Evolutionary conservation across 192 early-diverging fungal species (phyloP), one percentile per base, ranked within the genome.

Genomic region (Coemansia sp.): DNA sequence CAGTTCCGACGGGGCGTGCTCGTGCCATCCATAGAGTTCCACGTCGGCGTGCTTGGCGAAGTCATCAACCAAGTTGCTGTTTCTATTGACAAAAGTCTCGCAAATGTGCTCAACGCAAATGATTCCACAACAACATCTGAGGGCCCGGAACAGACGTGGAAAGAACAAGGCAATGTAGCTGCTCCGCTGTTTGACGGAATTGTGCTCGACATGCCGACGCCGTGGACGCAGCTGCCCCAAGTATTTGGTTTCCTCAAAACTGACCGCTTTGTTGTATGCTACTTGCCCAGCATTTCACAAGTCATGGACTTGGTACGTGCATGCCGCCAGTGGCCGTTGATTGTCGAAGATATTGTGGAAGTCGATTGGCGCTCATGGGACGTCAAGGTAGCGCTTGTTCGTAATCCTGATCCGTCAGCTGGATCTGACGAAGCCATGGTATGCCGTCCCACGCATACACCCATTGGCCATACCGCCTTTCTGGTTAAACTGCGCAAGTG

Each of bases 1-100:
- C 61, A 67, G 17, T 89, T 87, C 58, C 69, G 65, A 32, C 75
- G 84, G 21, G 88, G 85, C 22, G 54, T 58, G 21, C 79, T 88
- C 17, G 56, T 73, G 17, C 60, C 72, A 0, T 60, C 59, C 2
- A 76, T 86, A 17, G 52, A 54, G 0, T 88, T 87, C 60, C 72
- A 84, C 37, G 22, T 67, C 1, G 84, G 85, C 0, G 21, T 52
- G 5, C 62, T 82, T 1, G 41, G 58, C 19, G 72, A 82, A 2
- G 58, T 47, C 0, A 51, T 73, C 7, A 12, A 29, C 22, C 24
- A 21, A 14, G 63, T 68, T 5, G 63, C 45, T 6, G 23, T 12
- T 11, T 39, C 29, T 0, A 53, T 48, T 15, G 61, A 70, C 38
- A 7, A 37, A 2, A n/a, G 14, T 6, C 25, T 63, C 19, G 19